A percentile compares a stretch with the other conserved stretches of the same genome.
Conservation (phyloP, 495 filamentous ascomycete genomes). For the Thermothielavioides terrestris region DNA sequence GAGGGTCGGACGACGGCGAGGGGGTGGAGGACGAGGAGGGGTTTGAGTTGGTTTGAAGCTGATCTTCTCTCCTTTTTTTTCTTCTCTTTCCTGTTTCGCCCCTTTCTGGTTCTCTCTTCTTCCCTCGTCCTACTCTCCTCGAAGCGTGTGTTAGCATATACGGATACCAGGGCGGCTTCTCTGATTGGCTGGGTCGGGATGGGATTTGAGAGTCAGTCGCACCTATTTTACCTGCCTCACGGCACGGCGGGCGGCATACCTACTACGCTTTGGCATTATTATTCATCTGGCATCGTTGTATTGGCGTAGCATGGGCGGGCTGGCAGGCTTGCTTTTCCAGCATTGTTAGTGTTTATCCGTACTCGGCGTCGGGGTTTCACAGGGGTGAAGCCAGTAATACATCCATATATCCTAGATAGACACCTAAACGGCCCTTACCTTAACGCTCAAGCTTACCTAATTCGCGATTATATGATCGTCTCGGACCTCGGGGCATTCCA, state of each 20-base stretch:
- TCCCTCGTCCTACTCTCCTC: neutral
- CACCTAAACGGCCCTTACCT: too few species aligned
- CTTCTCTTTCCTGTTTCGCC: neutral
- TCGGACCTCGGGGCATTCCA: too few species aligned
- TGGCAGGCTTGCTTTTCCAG: too few species aligned
- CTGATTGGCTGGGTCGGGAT: neutral
- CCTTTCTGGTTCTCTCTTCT: neutral
- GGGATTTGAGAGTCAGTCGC: neutral
- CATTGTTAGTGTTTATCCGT: too few species aligned
- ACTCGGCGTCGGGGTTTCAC: too few species aligned
- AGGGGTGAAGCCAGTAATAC: too few species aligned
- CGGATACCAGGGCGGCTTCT: neutral
- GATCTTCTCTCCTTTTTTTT: neutral
- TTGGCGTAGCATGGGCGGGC: too few species aligned
- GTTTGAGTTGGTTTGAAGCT: constrained; percentile 36
- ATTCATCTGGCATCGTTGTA: too few species aligned
- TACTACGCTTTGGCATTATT: neutral
- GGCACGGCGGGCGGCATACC: neutral
- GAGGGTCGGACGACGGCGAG: neutral
- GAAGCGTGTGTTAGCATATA: too few species aligned
- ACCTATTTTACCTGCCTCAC: neutral
- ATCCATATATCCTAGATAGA: too few species aligned
- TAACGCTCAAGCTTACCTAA: too few species aligned
- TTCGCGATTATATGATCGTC: too few species aligned
- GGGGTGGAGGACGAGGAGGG: constrained; percentile 33